Base-by-base conservation (phyloP, 768 basidiomycete genomes). In the Trametes punicea region DNA sequence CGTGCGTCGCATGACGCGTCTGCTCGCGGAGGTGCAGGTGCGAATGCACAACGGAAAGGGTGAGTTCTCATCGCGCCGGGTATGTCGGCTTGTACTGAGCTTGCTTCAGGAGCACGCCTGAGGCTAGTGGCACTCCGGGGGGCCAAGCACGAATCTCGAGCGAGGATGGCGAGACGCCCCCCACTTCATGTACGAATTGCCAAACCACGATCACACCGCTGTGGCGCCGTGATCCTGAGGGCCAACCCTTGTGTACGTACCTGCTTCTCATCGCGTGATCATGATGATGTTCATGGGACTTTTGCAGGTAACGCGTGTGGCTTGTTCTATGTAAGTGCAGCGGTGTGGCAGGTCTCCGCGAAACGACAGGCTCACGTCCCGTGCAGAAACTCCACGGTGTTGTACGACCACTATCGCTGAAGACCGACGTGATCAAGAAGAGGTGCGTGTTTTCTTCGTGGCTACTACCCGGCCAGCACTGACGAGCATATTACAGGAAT, bases 401-500 rank as follows among this genome's bases (percentile, higher is more conserved):
- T 46, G 90, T 94, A 6, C 82, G 96, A 51, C 96, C 96, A 7
- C 75, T 96, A 61, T 95, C 93, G 34, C 80, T 98, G 59, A 97
- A 97, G 80, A 98, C 95, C 39, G 93, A 98, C 69, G 88, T 95
- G 42, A 97, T 96, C 73, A 97, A 98, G 85, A 98, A 97, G 77
- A 79, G 91, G 91, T 91, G 51, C 11, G 66, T 66, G 52, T 48
- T 53, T 34, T n/a, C n/a, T 27, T 39, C 30, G 39, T 46, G 13
- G 31, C 33, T 21, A 16, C 27, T 21, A 25, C 33, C 26, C 25
- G 18, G 42, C 33, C 9, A 23, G 30, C 30, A 15, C 52, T 64
- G 46, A 65, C 46, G 50, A 38, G 15, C 16, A 46, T 50, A 50
- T 51, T 23, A 44, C 65, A 92, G 90, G 67, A 92, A 92, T 70